A percentile compares a stretch with the other conserved stretches of the same genome.
Evolutionary conservation across 495 filamentous ascomycete species (phyloP).

Genomic region (Penicillium cosmopolitanum): DNA sequence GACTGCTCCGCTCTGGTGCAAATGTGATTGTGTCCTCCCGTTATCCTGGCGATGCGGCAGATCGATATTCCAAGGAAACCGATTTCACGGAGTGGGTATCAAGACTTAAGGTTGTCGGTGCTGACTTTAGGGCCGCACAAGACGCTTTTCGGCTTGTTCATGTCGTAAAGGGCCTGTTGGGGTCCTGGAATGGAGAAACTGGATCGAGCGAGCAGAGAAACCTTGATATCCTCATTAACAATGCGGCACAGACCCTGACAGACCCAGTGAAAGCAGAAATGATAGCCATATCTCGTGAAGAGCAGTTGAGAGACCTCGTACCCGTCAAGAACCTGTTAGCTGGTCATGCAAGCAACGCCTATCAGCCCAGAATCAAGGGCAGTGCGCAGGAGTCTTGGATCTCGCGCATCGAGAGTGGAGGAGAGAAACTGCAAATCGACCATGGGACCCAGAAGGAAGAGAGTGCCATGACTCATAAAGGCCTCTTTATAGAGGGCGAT

Average conservation of each 20-base stretch:
- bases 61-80: constrained; percentile 37
- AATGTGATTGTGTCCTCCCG: constrained; percentile 51
- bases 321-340: not conserved
- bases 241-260: constrained; percentile 53
- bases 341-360: not conserved
- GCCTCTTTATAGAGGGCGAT: not conserved
- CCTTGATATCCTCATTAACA: constrained; percentile 51
- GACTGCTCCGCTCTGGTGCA: constrained; percentile 51
- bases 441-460: constrained; percentile 1
- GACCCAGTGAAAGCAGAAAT: constrained; percentile 46
- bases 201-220: not conserved
- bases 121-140: constrained; percentile 48
- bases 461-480: constrained; percentile 1
- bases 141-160: constrained; percentile 48
- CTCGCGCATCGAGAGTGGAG: constrained; percentile 8
- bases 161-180: constrained; percentile 27
- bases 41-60: constrained; percentile 49
- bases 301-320: constrained; percentile 15
- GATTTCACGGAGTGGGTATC: constrained; percentile 39
- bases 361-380: constrained; percentile 9
- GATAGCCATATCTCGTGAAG: constrained; percentile 35
- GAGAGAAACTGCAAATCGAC: not conserved
- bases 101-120: constrained; percentile 44
- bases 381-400: constrained; percentile 17
- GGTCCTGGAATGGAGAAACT: constrained; percentile 28